Base-by-base conservation (phyloP, 2,329 filamentous ascomycete genomes). In the Neonectria hederae region DNA sequence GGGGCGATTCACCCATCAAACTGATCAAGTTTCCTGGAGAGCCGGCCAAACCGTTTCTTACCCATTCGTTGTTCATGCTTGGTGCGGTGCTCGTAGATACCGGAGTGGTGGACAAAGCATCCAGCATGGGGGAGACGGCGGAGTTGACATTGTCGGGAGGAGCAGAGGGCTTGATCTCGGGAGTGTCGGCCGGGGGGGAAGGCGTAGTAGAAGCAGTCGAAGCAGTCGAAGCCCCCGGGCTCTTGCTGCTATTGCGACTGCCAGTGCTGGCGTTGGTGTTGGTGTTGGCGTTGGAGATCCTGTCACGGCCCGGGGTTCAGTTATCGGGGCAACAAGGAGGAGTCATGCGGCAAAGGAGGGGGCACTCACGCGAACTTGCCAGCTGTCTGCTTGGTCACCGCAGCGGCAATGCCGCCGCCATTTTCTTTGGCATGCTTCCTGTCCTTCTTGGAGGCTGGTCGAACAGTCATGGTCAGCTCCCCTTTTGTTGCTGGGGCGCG, bases 351-450 rank as follows among this genome's bases (percentile, higher is more conserved):
- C 62, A 51, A 70, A 64, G 63, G 52, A 55, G 55, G 58, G 54
- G 49, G 57, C 49, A 82, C 84, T 71, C 80, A 86, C 84, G 80
- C 78, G 78, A 85, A 83, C 77, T 83, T 85, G 73, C 80, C 81
- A 74, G 82, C 79, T 71, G 80, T 80, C 71, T 86, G 83, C 74
- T 82, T 84, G 67, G 82, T 85, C 79, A 86, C 81, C 77, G 83
- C 83, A 52, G 84, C 83, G 70, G 83, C 80, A 72, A 86, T 84
- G 71, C 83, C 82, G 71, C 83, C 82, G 72, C 83, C 82, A 73
- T 77, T 78, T 72, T 86, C 83, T 82, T 81, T 86, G 75, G 81
- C 83, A 84, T 86, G 78, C 79, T 85, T 87, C 76, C 79, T 83
- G 73, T 83, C 79, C 76, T 85, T 86, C 80, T 85, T 85, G 63